These are phyloP conservation scores for Thermomyces lanuginosus DNA, from an alignment of 2,329 filamentous ascomycete genomes.

Conservation along the genomic window DNA sequence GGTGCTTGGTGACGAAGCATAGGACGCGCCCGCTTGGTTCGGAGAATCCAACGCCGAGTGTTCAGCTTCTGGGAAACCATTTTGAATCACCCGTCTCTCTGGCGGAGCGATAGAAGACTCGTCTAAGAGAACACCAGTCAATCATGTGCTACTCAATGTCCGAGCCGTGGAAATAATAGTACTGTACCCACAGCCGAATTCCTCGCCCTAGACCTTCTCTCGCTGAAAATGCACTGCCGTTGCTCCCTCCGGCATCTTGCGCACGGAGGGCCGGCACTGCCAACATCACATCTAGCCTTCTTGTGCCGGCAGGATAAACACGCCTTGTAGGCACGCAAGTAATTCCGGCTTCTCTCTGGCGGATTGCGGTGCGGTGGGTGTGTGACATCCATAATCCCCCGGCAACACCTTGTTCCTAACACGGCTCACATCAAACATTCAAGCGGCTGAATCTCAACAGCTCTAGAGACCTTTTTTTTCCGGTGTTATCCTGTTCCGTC, in stretches of 20 bases:
- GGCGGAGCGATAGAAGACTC: too few species aligned
- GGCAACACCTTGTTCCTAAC: too few species aligned
- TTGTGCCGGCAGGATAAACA: constrained; percentile 37
- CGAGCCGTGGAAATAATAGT: too few species aligned
- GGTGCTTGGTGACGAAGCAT: constrained; percentile 10
- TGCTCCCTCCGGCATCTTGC: constrained; percentile 35
- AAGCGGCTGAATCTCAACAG: too few species aligned
- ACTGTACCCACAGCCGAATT: too few species aligned
- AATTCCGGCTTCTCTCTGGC: constrained; percentile 3
- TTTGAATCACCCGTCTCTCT: too few species aligned
- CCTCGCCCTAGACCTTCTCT: constrained; percentile 27
- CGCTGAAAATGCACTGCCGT: constrained; percentile 33
- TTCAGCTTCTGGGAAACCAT: neutral
- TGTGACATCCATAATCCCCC: too few species aligned
- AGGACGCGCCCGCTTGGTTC: neutral
- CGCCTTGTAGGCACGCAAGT: constrained; percentile 38
- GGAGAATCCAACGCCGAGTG: neutral
- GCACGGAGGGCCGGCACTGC: constrained; percentile 26
- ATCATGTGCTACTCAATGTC: too few species aligned
- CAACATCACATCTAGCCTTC: constrained; percentile 37
- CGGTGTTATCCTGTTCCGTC: too few species aligned
- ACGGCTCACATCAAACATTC: too few species aligned
- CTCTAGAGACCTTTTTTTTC: too few species aligned
- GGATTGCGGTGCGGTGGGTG: constrained; percentile 1
- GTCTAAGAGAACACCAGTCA: too few species aligned